Percentiles rank a stretch among this genome's conserved stretches.
Evolutionary conservation across 148 eudicot genomes (phyloP).

Genomic region (Rhododendron kiyosumense): DNA sequence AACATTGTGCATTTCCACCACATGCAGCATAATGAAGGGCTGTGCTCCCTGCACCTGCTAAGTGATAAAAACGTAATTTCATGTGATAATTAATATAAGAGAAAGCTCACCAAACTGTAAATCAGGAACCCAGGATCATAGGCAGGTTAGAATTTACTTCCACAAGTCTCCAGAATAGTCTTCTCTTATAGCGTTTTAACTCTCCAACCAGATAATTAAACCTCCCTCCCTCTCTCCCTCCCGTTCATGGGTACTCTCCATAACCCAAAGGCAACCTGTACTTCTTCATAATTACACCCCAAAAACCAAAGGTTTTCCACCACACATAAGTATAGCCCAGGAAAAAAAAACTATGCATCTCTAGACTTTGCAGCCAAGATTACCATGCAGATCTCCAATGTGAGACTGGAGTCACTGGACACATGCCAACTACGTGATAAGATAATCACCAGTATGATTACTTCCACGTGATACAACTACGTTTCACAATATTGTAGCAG

Average conservation of each 20-base stretch:
- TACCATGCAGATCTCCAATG: background rate
- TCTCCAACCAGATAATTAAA: background rate
- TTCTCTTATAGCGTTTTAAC: background rate
- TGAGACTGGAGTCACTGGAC: background rate
- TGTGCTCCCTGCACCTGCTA: conserved; percentile 88
- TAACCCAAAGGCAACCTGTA: background rate
- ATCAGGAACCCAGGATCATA: background rate
- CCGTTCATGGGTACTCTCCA: background rate
- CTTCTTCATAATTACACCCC: background rate
- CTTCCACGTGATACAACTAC: background rate
- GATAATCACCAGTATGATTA: conserved; percentile 1
- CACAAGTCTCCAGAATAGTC: background rate
- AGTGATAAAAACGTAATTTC: background rate
- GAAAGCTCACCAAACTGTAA: background rate
- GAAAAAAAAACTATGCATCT: background rate
- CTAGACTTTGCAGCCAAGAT: background rate
- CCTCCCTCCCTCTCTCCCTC: background rate
- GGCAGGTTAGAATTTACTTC: background rate
- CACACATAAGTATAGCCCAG: background rate
- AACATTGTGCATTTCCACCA: conserved; percentile 85
- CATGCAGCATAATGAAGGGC: conserved; percentile 94
- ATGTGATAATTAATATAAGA: background rate
- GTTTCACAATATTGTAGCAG: background rate
- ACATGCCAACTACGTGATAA: background rate
- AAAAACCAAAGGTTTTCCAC: background rate